phyloP scores from a whole-genome alignment of 805 yeast species.

The Danielia oregonensis region DNA sequence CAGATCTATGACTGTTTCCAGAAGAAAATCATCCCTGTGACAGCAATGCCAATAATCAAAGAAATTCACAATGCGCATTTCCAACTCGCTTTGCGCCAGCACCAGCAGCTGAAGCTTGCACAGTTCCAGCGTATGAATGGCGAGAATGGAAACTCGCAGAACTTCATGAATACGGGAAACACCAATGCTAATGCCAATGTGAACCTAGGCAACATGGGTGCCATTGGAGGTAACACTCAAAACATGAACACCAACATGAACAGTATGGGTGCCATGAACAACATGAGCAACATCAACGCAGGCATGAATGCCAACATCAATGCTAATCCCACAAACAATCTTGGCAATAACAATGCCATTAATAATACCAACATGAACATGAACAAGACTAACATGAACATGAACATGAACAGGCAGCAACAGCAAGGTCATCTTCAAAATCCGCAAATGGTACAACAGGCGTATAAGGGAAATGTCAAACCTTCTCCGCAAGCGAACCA shows the following conservation, averaged over 20 bases:
- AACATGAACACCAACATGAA: conserved; percentile 4
- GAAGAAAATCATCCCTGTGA: conserved; percentile 54
- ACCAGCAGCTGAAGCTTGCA: conserved; percentile 39
- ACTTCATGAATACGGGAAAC: background rate
- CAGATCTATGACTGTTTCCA: conserved; percentile 64
- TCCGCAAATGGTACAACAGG: background rate
- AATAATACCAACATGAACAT: conserved; percentile 1
- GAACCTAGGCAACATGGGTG: conserved; percentile 1
- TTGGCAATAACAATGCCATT: no score
- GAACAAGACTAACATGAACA: background rate
- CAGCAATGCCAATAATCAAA: conserved; percentile 55
- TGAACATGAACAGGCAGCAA: conserved; percentile 3
- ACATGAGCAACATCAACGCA: conserved; percentile 5
- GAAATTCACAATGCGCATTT: conserved; percentile 66
- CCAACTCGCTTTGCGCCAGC: conserved; percentile 51
- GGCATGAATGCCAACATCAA: no score
- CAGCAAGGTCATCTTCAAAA: background rate
- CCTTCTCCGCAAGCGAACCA: background rate
- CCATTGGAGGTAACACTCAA: background rate
- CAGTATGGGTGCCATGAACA: conserved; percentile 1
- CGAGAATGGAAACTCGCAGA: background rate
- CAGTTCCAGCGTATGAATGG: conserved; percentile 13
- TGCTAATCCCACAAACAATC: background rate
- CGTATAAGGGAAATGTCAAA: background rate
- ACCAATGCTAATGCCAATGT: background rate